Evolutionary conservation across 148 eudicot species (phyloP).

Genomic region (Chenopodium suecicum): DNA sequence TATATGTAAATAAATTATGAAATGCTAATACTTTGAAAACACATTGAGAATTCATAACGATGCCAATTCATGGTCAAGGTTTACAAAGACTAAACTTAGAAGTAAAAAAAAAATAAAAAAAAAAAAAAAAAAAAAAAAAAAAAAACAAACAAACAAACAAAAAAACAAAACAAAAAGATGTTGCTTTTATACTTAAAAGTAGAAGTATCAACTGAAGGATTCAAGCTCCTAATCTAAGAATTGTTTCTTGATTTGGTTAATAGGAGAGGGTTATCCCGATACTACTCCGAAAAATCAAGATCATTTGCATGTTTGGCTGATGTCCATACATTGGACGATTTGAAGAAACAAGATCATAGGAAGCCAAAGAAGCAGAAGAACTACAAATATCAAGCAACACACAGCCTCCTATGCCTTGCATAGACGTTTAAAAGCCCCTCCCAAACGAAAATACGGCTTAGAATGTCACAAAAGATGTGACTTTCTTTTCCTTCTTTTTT

Average conservation of each 20-base stretch:
- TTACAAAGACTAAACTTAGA: no score
- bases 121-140: no score
- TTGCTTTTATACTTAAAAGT: no score
- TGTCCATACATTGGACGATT: slow-evolving; percentile 35
- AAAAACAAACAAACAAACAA: no score
- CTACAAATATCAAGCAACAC: slow-evolving; percentile 18
- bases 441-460: neutral
- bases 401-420: slow-evolving; percentile 24
- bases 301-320: slow-evolving; percentile 32
- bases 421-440: slow-evolving; percentile 16
- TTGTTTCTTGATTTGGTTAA: neutral
- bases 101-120: no score
- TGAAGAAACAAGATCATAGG: slow-evolving; percentile 32
- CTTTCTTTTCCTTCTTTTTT: neutral
- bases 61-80: no score
- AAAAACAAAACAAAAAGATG: no score
- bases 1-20: no score
- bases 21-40: no score
- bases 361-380: slow-evolving; percentile 27
- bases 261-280: slow-evolving; percentile 37
- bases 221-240: neutral
- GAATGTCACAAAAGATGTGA: neutral
- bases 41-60: no score
- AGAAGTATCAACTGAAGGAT: neutral
- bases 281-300: slow-evolving; percentile 38